phyloP scores from a whole-genome alignment of 23 red algal genomes.

The Gracilaria vermiculophylla region DNA sequence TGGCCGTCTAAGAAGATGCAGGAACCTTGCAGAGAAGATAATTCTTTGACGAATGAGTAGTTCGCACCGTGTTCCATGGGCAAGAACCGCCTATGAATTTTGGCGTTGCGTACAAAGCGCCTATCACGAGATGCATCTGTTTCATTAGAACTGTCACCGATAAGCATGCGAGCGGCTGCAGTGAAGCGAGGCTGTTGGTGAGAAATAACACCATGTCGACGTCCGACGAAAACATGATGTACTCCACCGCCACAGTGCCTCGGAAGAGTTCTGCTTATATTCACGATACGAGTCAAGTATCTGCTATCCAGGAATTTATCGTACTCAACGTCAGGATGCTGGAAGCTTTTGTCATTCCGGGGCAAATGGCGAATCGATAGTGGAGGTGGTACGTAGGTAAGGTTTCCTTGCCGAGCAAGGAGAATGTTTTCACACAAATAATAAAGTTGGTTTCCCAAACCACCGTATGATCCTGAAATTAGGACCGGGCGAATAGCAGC shows the following conservation, averaged over 20 bases:
- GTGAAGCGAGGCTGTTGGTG: not conserved
- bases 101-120: not conserved
- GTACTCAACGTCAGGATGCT: not conserved
- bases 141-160: not conserved
- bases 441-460: conserved; percentile 55
- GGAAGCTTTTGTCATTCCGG: not conserved
- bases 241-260: not conserved
- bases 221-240: conserved; percentile 11
- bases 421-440: conserved; percentile 24
- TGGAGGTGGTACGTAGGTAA: not conserved
- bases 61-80: conserved; percentile 7
- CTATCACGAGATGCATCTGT: not conserved
- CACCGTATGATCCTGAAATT: conserved; percentile 29
- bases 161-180: not conserved
- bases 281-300: not conserved
- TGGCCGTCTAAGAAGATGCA: conserved; percentile 54
- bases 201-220: not conserved
- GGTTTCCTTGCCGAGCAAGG: conserved; percentile 30
- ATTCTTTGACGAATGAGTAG: conserved; percentile 5
- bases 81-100: conserved; percentile 1
- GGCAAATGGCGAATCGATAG: not conserved
- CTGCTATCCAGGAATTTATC: conserved; percentile 6
- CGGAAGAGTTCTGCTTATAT: not conserved
- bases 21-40: conserved; percentile 1
- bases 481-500: not conserved